Percentiles rank a stretch among this genome's conserved stretches.
phyloP scores from a whole-genome alignment of 768 basidiomycete species.

The Phlegmacium glaucopus region DNA sequence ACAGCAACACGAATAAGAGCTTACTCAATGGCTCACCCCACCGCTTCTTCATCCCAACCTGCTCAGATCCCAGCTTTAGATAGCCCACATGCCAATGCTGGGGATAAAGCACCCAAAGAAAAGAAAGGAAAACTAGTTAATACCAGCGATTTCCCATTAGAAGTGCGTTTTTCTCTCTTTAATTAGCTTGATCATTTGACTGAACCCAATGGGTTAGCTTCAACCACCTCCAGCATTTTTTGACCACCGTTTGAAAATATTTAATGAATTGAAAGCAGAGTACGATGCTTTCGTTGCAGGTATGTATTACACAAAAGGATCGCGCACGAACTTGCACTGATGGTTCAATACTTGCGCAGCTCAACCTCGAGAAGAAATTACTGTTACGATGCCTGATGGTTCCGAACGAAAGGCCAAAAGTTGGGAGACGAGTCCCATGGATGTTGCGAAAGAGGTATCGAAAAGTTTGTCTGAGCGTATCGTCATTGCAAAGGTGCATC shows the following conservation, averaged over 20 bases:
- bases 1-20: conserved; percentile 18
- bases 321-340: neutral
- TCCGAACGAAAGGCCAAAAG: conserved; percentile 78
- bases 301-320: conserved; percentile 23
- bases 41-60: conserved; percentile 53
- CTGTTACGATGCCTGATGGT: conserved; percentile 83
- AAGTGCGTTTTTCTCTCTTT: conserved; percentile 38
- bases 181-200: neutral
- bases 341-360: conserved; percentile 31
- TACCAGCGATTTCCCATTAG: conserved; percentile 53
- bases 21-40: conserved; percentile 50
- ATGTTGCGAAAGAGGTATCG: conserved; percentile 83
- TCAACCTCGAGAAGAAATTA: conserved; percentile 82
- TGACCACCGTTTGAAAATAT: conserved; percentile 86
- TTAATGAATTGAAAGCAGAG: conserved; percentile 81
- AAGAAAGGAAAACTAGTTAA: conserved; percentile 42
- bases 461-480: conserved; percentile 84
- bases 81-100: conserved; percentile 34
- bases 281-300: conserved; percentile 79
- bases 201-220: conserved; percentile 41
- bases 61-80: conserved; percentile 44
- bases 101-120: conserved; percentile 32
- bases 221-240: conserved; percentile 85
- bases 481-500: conserved; percentile 88
- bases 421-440: conserved; percentile 95